Conservation (phyloP, 2,329 filamentous ascomycete genomes). For the Fusarium sp. region DNA sequence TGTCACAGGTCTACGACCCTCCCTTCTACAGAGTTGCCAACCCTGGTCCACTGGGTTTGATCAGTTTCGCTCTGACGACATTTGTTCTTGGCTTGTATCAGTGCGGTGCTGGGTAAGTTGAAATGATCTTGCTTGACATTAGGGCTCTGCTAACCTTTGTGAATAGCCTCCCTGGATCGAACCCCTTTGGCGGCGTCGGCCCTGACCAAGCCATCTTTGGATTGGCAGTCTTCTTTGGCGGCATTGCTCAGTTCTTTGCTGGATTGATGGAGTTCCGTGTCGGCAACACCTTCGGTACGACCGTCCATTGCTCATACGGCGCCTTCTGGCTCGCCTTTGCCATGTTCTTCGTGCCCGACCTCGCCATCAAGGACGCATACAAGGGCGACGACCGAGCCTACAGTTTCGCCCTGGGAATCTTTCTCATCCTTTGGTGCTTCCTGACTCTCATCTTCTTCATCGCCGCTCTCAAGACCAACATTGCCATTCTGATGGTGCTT, state of each 20-base stretch:
- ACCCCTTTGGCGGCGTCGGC: constrained; percentile 49
- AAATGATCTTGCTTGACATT: no score
- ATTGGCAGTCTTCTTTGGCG: constrained; percentile 65
- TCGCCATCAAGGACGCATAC: constrained; percentile 63
- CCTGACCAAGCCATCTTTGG: constrained; percentile 53
- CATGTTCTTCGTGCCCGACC: constrained; percentile 65
- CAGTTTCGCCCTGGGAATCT: constrained; percentile 67
- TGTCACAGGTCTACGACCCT: constrained; percentile 51
- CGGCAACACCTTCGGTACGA: constrained; percentile 73
- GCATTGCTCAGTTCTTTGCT: constrained; percentile 74
- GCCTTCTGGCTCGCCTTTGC: constrained; percentile 72
- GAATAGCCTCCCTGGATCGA: constrained; percentile 48
- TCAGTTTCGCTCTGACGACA: constrained; percentile 74
- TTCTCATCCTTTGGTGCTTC: constrained; percentile 70
- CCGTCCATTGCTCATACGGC: constrained; percentile 70
- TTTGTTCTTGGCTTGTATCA: constrained; percentile 67
- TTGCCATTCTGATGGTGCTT: constrained; percentile 69
- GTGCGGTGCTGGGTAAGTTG: constrained; percentile 61
- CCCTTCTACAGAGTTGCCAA: constrained; percentile 64
- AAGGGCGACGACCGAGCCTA: constrained; percentile 51
- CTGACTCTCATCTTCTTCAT: constrained; percentile 68
- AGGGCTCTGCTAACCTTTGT: neutral
- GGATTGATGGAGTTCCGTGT: constrained; percentile 68
- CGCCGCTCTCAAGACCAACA: constrained; percentile 68
- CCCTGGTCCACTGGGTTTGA: constrained; percentile 69